Evolutionary conservation across 257 asterid species (phyloP), one percentile per base, ranked within the genome.

Genomic region (Solanum microdontum): DNA sequence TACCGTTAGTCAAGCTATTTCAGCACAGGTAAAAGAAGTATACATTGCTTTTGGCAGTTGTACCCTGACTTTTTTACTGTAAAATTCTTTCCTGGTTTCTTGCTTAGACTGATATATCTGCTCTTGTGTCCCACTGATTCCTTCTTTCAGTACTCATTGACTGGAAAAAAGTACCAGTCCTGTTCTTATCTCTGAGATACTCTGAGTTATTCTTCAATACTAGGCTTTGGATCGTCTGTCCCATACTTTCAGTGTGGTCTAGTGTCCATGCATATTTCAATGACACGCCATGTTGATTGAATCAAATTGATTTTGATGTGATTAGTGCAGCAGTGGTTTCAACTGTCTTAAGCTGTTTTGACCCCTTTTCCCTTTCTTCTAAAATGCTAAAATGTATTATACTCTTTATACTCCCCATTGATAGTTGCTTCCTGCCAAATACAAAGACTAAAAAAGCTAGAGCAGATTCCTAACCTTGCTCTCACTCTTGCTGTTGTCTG

Each of bases 1-100:
- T 84, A 60, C 89, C 3, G 89, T 93, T 83, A 87, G 91, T 86
- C 95, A 94, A 91, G 95, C 96, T 83, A 89, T 94, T 83, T 87
- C 93, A 45, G 93, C 95, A 82, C 96, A 92, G 96, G 95, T 91
- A 83, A 26, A 86, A 8, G 21, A 34, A 26, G 14, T 79, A 15
- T 28, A 45, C 30, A 40, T 79, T 8, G 15, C 62, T 79, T 45
- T 43, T 26, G 84, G 84, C 24, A 0, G 66, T 43, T 23, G 5
- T 43, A 26, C 37, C 84, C 24, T 33, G 83, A 45, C 8, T 26
- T 45, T 26, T 26, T 79, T 26, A 21, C 39, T 26, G 36, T 79
- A 40, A 43, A 14, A 24, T 43, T 79, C 84, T 24, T 79, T 55
- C 66, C 26, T 23, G 17, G 26, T 24, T 60, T 79, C 84, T 79